Evolutionary conservation across 345 rosid genomes (phyloP), one percentile per base, ranked within the genome.

Genomic region (Alliaria petiolata): DNA sequence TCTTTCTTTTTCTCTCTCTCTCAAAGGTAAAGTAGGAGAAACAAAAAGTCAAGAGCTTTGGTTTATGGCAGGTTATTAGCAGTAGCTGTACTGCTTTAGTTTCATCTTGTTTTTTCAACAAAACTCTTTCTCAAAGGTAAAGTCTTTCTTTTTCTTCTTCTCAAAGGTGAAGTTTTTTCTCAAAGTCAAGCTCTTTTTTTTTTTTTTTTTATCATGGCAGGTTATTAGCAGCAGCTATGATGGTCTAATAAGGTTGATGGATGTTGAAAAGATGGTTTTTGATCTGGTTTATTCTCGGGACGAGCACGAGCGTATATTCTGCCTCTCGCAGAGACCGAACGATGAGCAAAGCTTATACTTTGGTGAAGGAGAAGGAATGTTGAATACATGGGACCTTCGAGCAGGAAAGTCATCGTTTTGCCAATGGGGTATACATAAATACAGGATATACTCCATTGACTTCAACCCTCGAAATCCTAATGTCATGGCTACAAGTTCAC

Each of bases 401-500:
- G 70, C 78, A 36, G 83, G 91, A 59, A 86, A 83, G 44, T 57
- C 80, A 53, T 22, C 25, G 19, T 80, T 42, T 67, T 61, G 25
- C 49, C 52, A 79, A 0, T 86, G 87, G 92, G 72, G 26, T 49
- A 77, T 91, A 42, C 98, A 93, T 71, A 85, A 81, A 59, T 35
- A 49, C 16, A 82, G 91, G 79, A 91, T 93, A 72, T 87, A 91
- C 62, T 55, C 95, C 53, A 76, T 93, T 46, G 96, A 87, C 77
- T 91, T 93, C 64, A 84, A 83, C 78, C 69, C 84, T 10, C 87
- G 40, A 44, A 81, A 89, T 53, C 80, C 87, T 3, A 62, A 78
- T 56, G 74, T 84, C 44, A 85, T 93, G 91, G 91, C 81, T 20
- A 91, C 96, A 46, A 84, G 96, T 76, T 93, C 97, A 50, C 57